Percentiles rank a stretch among this genome's conserved stretches.
Conservation (phyloP, 306 rosid genomes). For the Lagenaria siceraria region DNA sequence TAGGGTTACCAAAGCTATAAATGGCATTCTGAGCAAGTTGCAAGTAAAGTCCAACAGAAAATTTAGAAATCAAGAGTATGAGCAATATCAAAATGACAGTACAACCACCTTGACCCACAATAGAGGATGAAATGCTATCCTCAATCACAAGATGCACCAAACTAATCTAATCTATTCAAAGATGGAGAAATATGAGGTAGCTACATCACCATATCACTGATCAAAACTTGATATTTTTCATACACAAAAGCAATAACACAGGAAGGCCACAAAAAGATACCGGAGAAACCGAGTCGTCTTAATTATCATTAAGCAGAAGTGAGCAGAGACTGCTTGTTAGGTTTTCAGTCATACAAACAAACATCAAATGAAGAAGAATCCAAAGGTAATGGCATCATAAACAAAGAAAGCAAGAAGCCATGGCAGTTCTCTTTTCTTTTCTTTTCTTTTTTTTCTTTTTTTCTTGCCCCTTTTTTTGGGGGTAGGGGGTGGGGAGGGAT, state of each 20-base stretch:
- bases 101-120: constrained; percentile 1
- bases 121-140: background rate
- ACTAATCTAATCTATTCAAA: background rate
- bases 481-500: background rate
- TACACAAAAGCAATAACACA: background rate
- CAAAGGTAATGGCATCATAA: background rate
- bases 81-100: background rate
- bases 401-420: background rate
- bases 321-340: constrained; percentile 8
- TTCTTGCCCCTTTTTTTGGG: background rate
- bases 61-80: background rate
- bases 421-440: background rate
- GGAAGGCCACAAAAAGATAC: background rate
- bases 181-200: background rate
- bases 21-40: background rate
- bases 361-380: constrained; percentile 1
- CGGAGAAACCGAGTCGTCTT: background rate
- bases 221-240: background rate
- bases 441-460: background rate
- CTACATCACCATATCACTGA: background rate
- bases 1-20: background rate
- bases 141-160: background rate
- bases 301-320: background rate
- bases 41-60: background rate
- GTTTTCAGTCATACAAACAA: constrained; percentile 2